These are phyloP conservation scores for Starmera quercuum DNA, from an alignment of 805 yeast genomes.

Conservation along the genomic window DNA sequence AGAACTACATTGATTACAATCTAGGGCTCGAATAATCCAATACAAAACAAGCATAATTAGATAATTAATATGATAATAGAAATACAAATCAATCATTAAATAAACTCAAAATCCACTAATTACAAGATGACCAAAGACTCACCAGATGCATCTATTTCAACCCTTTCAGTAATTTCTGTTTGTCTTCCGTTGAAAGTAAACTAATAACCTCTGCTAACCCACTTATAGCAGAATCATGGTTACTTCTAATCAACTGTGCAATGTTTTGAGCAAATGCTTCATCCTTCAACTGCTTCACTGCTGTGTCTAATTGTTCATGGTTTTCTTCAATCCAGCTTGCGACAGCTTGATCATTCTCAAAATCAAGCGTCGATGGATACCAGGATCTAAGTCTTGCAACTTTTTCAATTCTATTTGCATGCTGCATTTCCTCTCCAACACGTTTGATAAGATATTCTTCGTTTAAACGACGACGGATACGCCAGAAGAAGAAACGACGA, in stretches of 20 bases:
- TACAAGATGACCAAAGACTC: no score
- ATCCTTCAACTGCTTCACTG: conserved; percentile 54
- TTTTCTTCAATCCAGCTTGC: conserved; percentile 82
- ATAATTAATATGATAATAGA: no score
- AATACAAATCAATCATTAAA: no score
- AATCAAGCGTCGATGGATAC: conserved; percentile 66
- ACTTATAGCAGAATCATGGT: conserved; percentile 43
- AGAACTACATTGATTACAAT: no score
- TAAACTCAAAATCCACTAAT: no score
- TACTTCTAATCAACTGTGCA: conserved; percentile 49
- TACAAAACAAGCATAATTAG: no score
- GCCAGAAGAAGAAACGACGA: conserved; percentile 98
- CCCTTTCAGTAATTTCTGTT: conserved; percentile 32
- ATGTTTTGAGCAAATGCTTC: conserved; percentile 62
- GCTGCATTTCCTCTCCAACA: conserved; percentile 55
- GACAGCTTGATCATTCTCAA: conserved; percentile 67
- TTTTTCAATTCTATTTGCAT: conserved; percentile 67
- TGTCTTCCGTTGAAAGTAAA: conserved; percentile 46
- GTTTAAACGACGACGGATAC: conserved; percentile 89
- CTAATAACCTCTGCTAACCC: conserved; percentile 50
- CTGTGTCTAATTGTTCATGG: conserved; percentile 52
- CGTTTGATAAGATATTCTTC: conserved; percentile 83
- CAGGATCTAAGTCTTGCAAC: conserved; percentile 82
- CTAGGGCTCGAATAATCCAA: no score
- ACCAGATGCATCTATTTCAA: conserved; percentile 21